A percentile compares a stretch with the other conserved stretches of the same genome.
These are phyloP conservation scores for Candolleomyces aberdarensis DNA, from an alignment of 768 basidiomycete species.

Conservation along the genomic window DNA sequence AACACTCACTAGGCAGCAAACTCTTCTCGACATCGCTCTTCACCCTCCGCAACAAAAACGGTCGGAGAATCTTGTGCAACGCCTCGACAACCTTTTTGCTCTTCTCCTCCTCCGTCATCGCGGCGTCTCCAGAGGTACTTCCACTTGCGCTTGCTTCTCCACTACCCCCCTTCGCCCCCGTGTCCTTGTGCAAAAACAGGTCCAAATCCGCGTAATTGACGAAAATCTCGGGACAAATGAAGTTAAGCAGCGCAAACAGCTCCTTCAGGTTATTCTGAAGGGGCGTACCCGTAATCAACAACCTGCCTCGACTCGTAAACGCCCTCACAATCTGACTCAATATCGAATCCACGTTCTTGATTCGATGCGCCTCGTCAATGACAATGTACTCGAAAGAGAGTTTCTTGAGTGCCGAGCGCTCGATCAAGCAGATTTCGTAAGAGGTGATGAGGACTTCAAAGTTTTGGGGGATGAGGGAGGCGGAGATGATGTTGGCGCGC, in stretches of 20 bases:
- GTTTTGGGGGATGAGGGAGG: conserved; percentile 76
- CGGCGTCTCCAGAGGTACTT: no score
- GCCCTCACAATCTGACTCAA: conserved; percentile 91
- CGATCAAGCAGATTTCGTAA: conserved; percentile 92
- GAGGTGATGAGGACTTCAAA: conserved; percentile 96
- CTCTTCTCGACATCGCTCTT: conserved; percentile 98
- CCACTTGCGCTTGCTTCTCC: no score
- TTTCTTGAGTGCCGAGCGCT: conserved; percentile 89
- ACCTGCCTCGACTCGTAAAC: conserved; percentile 82
- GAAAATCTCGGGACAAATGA: conserved; percentile 96
- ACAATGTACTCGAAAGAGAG: conserved; percentile 97
- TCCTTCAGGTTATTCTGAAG: conserved; percentile 97
- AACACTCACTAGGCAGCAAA: conserved; percentile 71
- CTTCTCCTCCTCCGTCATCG: conserved; percentile 60
- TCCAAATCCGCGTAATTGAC: conserved; percentile 90
- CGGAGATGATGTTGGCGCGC: conserved; percentile 74
- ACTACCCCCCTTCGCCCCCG: conserved; percentile 49
- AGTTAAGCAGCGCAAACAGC: conserved; percentile 87
- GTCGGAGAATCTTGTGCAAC: conserved; percentile 92
- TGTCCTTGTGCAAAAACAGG: conserved; percentile 89
- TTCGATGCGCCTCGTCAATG: conserved; percentile 98
- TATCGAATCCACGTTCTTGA: conserved; percentile 98
- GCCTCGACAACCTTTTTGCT: conserved; percentile 95
- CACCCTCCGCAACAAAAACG: conserved; percentile 90
- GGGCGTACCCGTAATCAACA: conserved; percentile 96